These are phyloP conservation scores for Phylloporus arenicola DNA, from an alignment of 768 basidiomycete species.

Conservation along the genomic window DNA sequence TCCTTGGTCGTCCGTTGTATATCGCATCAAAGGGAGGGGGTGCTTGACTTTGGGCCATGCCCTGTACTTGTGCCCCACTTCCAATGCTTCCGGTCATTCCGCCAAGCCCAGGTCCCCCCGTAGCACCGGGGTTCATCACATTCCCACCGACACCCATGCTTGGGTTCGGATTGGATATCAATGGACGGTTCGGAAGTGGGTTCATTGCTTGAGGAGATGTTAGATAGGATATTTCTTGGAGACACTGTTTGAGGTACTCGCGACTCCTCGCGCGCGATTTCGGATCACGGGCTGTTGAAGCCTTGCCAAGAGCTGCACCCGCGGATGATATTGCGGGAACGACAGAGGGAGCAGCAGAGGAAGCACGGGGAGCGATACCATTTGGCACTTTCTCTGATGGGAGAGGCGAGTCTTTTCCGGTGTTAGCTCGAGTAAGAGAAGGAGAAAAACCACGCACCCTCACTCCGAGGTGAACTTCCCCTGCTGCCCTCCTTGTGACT, in stretches of 20 bases:
- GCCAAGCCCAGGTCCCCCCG: constrained; percentile 12
- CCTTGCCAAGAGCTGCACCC: constrained; percentile 55
- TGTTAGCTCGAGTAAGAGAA: not conserved
- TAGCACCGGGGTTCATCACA: constrained; percentile 13
- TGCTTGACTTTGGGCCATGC: constrained; percentile 18
- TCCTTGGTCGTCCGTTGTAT: constrained; percentile 78
- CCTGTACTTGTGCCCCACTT: constrained; percentile 14
- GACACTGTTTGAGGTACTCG: constrained; percentile 97
- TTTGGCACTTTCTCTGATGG: constrained; percentile 65
- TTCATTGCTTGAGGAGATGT: constrained; percentile 98
- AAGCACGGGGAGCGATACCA: constrained; percentile 49
- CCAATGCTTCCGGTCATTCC: constrained; percentile 11
- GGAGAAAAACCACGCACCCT: constrained; percentile 44
- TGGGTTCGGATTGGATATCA: constrained; percentile 48
- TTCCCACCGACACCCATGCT: constrained; percentile 19
- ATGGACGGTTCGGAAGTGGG: constrained; percentile 83
- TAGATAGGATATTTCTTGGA: constrained; percentile 96
- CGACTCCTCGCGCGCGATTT: constrained; percentile 91
- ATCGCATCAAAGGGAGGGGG: constrained; percentile 62
- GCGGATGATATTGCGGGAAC: constrained; percentile 30
- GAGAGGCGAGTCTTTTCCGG: constrained; percentile 80
- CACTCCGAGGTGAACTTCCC: constrained; percentile 79
- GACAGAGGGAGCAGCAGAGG: constrained; percentile 42
- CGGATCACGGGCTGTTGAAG: constrained; percentile 82
- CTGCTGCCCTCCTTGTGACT: constrained; percentile 78